Conservation (phyloP, 2,329 filamentous ascomycete species). For the Sphaerulina musiva region DNA sequence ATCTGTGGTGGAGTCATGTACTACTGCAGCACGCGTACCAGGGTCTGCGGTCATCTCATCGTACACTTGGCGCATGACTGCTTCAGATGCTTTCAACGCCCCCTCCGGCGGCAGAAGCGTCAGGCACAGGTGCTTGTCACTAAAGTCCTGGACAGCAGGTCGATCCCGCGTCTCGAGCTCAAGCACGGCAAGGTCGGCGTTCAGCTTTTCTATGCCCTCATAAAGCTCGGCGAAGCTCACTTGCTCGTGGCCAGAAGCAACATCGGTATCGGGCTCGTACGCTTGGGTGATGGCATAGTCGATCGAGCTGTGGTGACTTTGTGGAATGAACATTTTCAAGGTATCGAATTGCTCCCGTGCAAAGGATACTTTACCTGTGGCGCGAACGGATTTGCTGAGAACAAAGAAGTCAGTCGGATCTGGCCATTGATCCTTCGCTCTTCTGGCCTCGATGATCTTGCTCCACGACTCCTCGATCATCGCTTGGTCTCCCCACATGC, state of each 20-base stretch:
- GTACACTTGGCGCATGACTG: conserved; percentile 37
- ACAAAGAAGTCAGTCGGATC: conserved; percentile 26
- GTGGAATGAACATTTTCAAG: conserved; percentile 9
- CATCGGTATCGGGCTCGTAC: not conserved
- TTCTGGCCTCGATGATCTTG: conserved; percentile 23
- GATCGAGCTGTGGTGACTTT: conserved; percentile 2
- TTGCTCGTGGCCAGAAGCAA: not conserved
- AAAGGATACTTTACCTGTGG: conserved; percentile 17
- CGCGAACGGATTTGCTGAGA: conserved; percentile 25
- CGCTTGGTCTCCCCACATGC: conserved; percentile 27
- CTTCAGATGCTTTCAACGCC: conserved; percentile 19
- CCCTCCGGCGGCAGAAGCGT: conserved; percentile 27
- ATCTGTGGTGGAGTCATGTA: not conserved
- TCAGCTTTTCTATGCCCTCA: conserved; percentile 16
- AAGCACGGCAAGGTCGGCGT: conserved; percentile 24
- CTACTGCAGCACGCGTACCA: not conserved
- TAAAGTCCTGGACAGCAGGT: conserved; percentile 32
- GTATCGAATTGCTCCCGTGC: conserved; percentile 20
- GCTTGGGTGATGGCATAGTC: conserved; percentile 12
- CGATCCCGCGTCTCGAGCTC: conserved; percentile 18
- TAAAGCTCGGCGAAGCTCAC: conserved; percentile 7
- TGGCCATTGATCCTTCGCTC: conserved; percentile 7
- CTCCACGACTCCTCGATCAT: conserved; percentile 30
- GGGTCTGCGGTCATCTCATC: conserved; percentile 41
- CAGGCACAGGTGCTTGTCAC: conserved; percentile 34